Evolutionary conservation across 805 yeast species (phyloP), one percentile per base, ranked within the genome.

Genomic region (Monosporozyma yasuniensis): DNA sequence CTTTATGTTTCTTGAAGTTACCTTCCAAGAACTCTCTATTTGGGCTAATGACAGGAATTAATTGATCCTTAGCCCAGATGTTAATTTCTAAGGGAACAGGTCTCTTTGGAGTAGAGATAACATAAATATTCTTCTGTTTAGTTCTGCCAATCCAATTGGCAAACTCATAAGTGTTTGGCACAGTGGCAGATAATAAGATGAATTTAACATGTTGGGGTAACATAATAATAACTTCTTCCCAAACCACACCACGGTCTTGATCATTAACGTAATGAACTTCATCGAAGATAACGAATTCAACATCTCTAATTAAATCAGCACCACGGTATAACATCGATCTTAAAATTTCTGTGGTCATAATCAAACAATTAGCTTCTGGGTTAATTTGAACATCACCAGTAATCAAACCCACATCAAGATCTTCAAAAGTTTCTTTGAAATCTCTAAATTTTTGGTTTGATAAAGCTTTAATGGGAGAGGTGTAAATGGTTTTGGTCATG

Each of bases 71-170:
- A 1, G 95, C 91, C 87, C 95, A 88, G 12, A 87, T 70, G 55
- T 74, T 83, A 38, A 91, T 86, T 61, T 87, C 96, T 50, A 93
- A 70, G 0, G 99, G 99, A 21, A 93, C 95, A 0, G 99, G 99
- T 64, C 99, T 81, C 65, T 93, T 87, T 11, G 96, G 89, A 0
- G 99, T 93, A 0, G 96, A 88, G 19, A 93, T 93, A 45, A 93
- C 99, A 60, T 93, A 91, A 8, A 93, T 91, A 61, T 93, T 95
- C 65, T 90, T 91, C 59, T 87, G 90, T 63, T 93, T 93, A 0
- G 99, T 93, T 66, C 99, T 77, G 4, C 99, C 98, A 18, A 93
- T 91, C 99, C 99, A 93, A 56, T 84, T 87, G 8, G 99, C 99
- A 74, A 93, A 93, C 63, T 93, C 99, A 64, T 78, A 85, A 0